Conservation (phyloP, 352 stramenopile genomes). For the Phytopythium aichiense region DNA sequence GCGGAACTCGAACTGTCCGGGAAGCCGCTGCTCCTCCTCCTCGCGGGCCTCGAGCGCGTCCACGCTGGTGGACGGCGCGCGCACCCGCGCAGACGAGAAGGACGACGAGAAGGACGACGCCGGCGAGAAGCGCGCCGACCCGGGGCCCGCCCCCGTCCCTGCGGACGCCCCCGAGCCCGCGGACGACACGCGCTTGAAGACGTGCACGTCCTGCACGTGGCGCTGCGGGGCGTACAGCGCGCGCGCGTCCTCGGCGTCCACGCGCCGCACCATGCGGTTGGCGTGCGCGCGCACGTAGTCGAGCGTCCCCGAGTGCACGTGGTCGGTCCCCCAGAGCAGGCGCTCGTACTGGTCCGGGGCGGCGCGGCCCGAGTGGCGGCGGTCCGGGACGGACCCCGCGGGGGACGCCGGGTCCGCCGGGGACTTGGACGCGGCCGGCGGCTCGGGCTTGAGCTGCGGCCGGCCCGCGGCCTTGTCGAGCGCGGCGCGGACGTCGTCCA, state of each 20-base stretch:
- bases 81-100: conserved; percentile 13
- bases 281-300: conserved; percentile 57
- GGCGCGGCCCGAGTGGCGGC: neutral
- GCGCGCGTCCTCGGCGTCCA: conserved; percentile 46
- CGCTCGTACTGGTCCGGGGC: conserved; percentile 26
- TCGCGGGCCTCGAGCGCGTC: neutral
- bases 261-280: conserved; percentile 33
- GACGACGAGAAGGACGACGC: conserved; percentile 29
- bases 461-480: neutral
- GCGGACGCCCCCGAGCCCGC: conserved; percentile 2
- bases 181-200: conserved; percentile 47
- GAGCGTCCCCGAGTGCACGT: conserved; percentile 31
- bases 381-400: neutral
- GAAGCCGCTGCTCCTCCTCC: conserved; percentile 9
- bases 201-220: conserved; percentile 57
- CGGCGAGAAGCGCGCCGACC: conserved; percentile 10
- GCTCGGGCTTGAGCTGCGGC: conserved; percentile 1
- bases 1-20: conserved; percentile 54
- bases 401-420: neutral
- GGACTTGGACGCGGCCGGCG: neutral
- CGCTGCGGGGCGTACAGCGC: conserved; percentile 46
- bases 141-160: conserved; percentile 1
- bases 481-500: neutral
- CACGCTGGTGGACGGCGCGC: conserved; percentile 10
- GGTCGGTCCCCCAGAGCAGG: conserved; percentile 38